Base-by-base conservation (phyloP, 495 filamentous ascomycete genomes). In the Aspergillus affinis region DNA sequence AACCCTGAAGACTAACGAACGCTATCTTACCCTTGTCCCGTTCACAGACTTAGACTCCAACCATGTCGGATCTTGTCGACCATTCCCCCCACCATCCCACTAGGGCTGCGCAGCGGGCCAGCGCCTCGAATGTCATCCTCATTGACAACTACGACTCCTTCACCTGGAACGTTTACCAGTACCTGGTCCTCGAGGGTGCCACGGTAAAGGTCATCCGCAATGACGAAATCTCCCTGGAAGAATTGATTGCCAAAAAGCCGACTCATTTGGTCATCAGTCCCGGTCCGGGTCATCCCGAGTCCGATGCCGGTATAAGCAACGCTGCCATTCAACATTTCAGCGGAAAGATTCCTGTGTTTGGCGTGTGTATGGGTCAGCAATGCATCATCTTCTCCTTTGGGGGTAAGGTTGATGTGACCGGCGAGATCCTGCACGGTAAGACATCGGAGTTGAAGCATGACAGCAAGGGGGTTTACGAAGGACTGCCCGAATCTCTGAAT, bases 101-200 rank as follows among this genome's bases (percentile, higher is more conserved):
- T 59, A 84, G 84, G 55, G 84, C 84, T 18, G 75, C 87, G 51
- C 83, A 84, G 54, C 75, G 96, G 29, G 70, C 85, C 19, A 91
- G 81, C 51, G 93, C 93, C 26, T 88, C 87, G 36, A 98, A 98
- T 78, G 84, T 99, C 27, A 85, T 99, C 56, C 79, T 99, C 58
- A 96, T 99, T 66, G 94, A 98, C 78, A 99, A 99, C 78, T 99
- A 97, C 73, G 94, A 99, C 75, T 97, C 93, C 0, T 99, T 98
- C 68, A 96, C 93, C 61, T 98, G 91, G 90, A 98, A 98, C 70
- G 91, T 99, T 59, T 97, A 97, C 73, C 95, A 99, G 71, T 99
- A 97, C 66, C 83, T 99, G 3, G 90, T 93, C 0, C 86, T 97
- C 7, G 94, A 98, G 75, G 94, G 94, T 45, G 94, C 94, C 26